Conservation (phyloP, 352 stramenopile genomes). For the Pythium sp. region DNA sequence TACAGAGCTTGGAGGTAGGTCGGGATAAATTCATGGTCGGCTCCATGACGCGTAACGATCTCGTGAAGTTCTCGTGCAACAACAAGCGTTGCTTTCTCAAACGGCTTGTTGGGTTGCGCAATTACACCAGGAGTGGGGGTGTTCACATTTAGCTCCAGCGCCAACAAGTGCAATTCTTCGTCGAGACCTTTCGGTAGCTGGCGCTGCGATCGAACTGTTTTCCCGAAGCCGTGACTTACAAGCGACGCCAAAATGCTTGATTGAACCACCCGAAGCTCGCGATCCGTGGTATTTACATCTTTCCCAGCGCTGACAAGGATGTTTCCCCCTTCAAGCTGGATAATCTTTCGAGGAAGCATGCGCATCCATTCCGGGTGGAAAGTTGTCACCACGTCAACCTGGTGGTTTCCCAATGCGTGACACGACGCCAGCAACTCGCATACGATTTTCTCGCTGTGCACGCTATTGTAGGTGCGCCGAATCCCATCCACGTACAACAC, state of each 20-base stretch:
- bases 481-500: slow-evolving; percentile 76
- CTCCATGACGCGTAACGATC: slow-evolving; percentile 53
- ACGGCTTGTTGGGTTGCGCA: slow-evolving; percentile 72
- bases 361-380: slow-evolving; percentile 49
- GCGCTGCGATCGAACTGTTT: slow-evolving; percentile 59
- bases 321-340: slow-evolving; percentile 62
- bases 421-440: slow-evolving; percentile 73
- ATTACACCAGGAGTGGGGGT: slow-evolving; percentile 70
- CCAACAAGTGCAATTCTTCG: slow-evolving; percentile 71
- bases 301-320: slow-evolving; percentile 33
- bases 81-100: slow-evolving; percentile 66
- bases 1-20: slow-evolving; percentile 81
- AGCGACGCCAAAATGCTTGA: slow-evolving; percentile 61
- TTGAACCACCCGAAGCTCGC: slow-evolving; percentile 68
- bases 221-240: slow-evolving; percentile 50
- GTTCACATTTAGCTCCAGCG: slow-evolving; percentile 78
- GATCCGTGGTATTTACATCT: slow-evolving; percentile 57
- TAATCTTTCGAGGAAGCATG: slow-evolving; percentile 76
- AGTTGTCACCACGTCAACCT: slow-evolving; percentile 56
- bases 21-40: slow-evolving; percentile 58
- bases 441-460: slow-evolving; percentile 72
- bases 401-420: slow-evolving; percentile 64
- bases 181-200: slow-evolving; percentile 65
- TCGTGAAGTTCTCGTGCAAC: slow-evolving; percentile 71
- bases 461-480: slow-evolving; percentile 61